Evolutionary conservation across 306 rosid genomes (phyloP).

Genomic region (Glycine tomentella): DNA sequence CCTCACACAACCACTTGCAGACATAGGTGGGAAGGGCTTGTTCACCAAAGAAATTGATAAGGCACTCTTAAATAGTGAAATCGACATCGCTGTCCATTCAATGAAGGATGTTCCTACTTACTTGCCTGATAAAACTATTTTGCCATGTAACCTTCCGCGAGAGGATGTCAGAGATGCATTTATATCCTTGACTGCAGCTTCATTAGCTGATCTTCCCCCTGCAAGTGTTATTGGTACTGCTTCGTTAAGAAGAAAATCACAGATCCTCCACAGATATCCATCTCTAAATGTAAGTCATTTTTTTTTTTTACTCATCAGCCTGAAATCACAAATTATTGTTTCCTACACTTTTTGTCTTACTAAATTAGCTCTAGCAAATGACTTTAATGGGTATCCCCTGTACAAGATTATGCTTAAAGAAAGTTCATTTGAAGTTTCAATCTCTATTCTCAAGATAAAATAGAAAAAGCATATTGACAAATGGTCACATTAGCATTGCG

Average conservation of each 20-base stretch:
- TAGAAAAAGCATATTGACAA: background rate
- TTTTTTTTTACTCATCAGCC: background rate
- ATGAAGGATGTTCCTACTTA: constrained; percentile 93
- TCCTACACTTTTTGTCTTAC: background rate
- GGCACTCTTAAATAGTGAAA: constrained; percentile 73
- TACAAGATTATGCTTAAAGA: background rate
- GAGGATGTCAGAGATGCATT: constrained; percentile 93
- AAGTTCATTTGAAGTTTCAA: background rate
- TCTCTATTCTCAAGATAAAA: constrained; percentile 1
- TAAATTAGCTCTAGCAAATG: constrained; percentile 17
- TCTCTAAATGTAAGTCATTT: constrained; percentile 63
- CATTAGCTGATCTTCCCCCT: constrained; percentile 66
- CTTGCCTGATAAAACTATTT: constrained; percentile 72
- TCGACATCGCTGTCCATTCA: constrained; percentile 90
- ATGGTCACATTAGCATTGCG: background rate
- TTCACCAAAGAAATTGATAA: constrained; percentile 92
- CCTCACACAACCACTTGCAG: constrained; percentile 82
- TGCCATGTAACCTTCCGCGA: constrained; percentile 82
- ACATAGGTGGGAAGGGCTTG: constrained; percentile 90
- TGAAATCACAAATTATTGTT: background rate
- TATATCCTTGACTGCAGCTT: constrained; percentile 69
- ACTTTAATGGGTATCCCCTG: background rate
- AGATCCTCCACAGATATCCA: constrained; percentile 78
- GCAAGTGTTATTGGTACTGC: constrained; percentile 87
- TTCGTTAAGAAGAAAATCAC: constrained; percentile 84